A percentile compares a stretch with the other conserved stretches of the same genome.
Evolutionary conservation across 352 stramenopile species (phyloP).

Genomic region (Phytopythium litorale): DNA sequence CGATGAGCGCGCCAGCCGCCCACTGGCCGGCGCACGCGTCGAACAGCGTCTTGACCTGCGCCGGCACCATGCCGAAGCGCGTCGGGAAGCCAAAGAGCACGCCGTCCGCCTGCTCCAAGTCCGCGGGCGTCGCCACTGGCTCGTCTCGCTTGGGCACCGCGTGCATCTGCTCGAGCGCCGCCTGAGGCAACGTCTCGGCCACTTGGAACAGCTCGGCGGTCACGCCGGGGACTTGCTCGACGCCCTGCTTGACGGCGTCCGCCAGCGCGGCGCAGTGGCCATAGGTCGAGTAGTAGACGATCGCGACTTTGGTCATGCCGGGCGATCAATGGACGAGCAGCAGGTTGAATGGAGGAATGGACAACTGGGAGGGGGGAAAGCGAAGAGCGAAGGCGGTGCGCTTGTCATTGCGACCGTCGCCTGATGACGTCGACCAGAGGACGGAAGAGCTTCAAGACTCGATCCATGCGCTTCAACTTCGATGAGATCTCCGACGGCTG

Average conservation of each 20-base stretch:
- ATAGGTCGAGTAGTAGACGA: conserved; percentile 83
- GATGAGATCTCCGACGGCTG: no score
- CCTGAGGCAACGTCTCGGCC: conserved; percentile 67
- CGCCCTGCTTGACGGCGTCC: conserved; percentile 56
- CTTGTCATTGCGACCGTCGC: background rate
- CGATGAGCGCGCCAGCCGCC: conserved; percentile 71
- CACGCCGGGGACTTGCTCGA: conserved; percentile 46
- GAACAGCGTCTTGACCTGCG: conserved; percentile 90
- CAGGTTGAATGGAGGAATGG: background rate
- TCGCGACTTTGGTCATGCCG: conserved; percentile 56
- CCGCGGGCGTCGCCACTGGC: conserved; percentile 44
- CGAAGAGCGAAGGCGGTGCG: no score
- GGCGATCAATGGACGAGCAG: no score
- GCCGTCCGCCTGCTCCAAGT: conserved; percentile 65
- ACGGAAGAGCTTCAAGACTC: background rate
- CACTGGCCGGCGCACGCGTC: conserved; percentile 86
- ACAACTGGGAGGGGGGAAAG: background rate
- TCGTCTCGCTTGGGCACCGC: conserved; percentile 61
- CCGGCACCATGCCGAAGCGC: conserved; percentile 70
- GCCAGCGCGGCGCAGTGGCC: conserved; percentile 69
- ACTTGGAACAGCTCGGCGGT: conserved; percentile 55
- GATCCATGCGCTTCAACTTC: no score
- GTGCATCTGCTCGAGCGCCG: conserved; percentile 71
- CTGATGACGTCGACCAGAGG: background rate
- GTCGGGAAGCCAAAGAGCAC: conserved; percentile 87